Evolutionary conservation across 805 yeast species (phyloP).

Genomic region (Myxozyma mucilagina): DNA sequence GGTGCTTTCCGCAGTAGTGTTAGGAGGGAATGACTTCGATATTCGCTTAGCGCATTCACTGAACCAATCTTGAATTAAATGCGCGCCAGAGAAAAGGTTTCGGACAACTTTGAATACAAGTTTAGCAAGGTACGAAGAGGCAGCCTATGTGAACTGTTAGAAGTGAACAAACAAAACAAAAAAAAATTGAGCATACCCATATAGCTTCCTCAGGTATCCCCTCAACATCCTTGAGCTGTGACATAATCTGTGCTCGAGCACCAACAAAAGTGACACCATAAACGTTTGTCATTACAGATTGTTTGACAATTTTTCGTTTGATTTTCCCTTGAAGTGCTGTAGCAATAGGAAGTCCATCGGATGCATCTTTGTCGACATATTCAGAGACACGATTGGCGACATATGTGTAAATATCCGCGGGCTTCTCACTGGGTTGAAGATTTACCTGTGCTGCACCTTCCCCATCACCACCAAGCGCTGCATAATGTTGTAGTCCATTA

Average conservation of each 20-base stretch:
- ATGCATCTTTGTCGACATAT: constrained; percentile 52
- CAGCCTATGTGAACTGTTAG: background rate
- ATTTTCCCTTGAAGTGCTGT: constrained; percentile 59
- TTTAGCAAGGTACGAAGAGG: constrained; percentile 63
- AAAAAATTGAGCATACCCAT: constrained; percentile 41
- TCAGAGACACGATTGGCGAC: constrained; percentile 54
- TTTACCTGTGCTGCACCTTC: constrained; percentile 68
- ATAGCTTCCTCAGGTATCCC: constrained; percentile 51
- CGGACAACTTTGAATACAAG: constrained; percentile 83
- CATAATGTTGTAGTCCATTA: constrained; percentile 68
- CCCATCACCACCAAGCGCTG: constrained; percentile 67
- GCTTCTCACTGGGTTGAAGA: constrained; percentile 54
- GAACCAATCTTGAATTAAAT: constrained; percentile 93
- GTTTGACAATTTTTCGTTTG: constrained; percentile 87
- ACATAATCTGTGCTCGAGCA: constrained; percentile 83
- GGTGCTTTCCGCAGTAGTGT: constrained; percentile 44
- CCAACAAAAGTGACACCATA: constrained; percentile 96
- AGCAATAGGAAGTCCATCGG: constrained; percentile 37
- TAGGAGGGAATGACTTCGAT: constrained; percentile 72
- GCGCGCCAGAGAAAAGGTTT: constrained; percentile 87
- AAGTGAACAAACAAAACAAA: background rate
- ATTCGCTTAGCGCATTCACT: constrained; percentile 82
- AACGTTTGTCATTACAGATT: constrained; percentile 97
- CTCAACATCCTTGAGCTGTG: constrained; percentile 65
- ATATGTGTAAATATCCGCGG: constrained; percentile 61